Evolutionary conservation across 2,329 filamentous ascomycete species (phyloP).

Genomic region (Fusarium pseudoanthophilum): DNA sequence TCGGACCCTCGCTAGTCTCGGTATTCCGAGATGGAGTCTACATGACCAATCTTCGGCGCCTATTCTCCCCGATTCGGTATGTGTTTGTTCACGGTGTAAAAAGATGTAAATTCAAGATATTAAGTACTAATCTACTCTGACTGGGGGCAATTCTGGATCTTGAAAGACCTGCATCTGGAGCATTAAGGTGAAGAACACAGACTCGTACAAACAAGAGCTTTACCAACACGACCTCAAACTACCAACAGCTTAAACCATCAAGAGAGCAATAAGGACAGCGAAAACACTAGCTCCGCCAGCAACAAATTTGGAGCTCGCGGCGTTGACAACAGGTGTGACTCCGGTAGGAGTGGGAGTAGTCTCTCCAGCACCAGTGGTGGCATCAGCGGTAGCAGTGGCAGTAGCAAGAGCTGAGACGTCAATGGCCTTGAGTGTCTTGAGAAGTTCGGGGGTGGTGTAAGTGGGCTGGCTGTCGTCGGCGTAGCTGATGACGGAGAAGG

Average conservation of each 20-base stretch:
- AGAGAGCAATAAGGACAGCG: conserved; percentile 11
- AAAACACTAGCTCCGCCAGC: conserved; percentile 10
- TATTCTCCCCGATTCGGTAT: background rate
- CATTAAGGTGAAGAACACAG: background rate
- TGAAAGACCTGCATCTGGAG: background rate
- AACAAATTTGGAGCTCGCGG: conserved; percentile 17
- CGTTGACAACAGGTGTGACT: conserved; percentile 15
- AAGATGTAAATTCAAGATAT: background rate
- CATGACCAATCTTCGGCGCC: background rate
- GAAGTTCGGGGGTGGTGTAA: conserved; percentile 45
- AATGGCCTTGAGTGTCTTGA: conserved; percentile 43
- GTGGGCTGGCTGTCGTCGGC: conserved; percentile 28
- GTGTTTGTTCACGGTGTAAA: background rate
- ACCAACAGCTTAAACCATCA: conserved; percentile 10
- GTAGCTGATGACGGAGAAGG: conserved; percentile 43
- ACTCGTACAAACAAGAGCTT: background rate
- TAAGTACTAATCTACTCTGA: background rate
- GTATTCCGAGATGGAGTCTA: conserved; percentile 1
- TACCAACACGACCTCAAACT: background rate
- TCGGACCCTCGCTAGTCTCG: conserved; percentile 8
- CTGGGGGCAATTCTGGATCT: background rate
- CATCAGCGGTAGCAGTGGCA: conserved; percentile 10
- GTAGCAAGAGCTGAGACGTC: conserved; percentile 8
- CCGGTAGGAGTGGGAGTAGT: conserved; percentile 4
- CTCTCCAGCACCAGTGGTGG: background rate